These are phyloP conservation scores for Sanghuangporus sanghuang DNA, from an alignment of 1,284 basidiomycete genomes.

Conservation along the genomic window DNA sequence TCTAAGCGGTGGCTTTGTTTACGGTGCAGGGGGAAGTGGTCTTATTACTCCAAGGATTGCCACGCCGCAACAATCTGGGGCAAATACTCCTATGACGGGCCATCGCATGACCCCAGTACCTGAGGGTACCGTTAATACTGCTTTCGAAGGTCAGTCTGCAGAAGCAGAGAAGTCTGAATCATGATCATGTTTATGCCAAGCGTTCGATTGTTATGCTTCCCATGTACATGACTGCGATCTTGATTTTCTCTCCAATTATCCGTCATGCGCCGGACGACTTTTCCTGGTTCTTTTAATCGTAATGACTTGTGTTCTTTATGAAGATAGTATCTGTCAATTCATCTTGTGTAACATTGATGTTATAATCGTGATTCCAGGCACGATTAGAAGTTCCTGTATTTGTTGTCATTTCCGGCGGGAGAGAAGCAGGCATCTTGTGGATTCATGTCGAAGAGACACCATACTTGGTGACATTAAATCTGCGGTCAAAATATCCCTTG, in stretches of 20 bases:
- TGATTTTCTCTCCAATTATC: neutral
- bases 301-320: neutral
- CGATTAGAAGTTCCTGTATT: neutral
- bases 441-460: neutral
- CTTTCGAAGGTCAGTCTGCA: constrained; percentile 11
- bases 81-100: constrained; percentile 28
- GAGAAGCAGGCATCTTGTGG: no score
- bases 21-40: constrained; percentile 72
- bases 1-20: constrained; percentile 76
- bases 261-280: neutral
- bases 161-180: constrained; percentile 9
- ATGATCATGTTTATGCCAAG: neutral
- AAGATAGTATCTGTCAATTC: neutral
- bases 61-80: constrained; percentile 33
- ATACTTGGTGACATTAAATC: neutral
- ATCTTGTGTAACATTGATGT: neutral
- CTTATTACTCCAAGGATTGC: constrained; percentile 51
- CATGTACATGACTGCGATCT: neutral
- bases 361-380: neutral
- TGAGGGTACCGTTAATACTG: constrained; percentile 14
- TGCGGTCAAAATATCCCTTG: neutral
- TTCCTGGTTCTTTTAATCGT: neutral
- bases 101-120: constrained; percentile 9
- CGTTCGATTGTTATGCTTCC: neutral
- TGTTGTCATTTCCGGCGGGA: neutral